A percentile compares a stretch with the other conserved stretches of the same genome.
These are phyloP conservation scores for Phytophthora cryptogea DNA, from an alignment of 352 stramenopile species.

Conservation along the genomic window DNA sequence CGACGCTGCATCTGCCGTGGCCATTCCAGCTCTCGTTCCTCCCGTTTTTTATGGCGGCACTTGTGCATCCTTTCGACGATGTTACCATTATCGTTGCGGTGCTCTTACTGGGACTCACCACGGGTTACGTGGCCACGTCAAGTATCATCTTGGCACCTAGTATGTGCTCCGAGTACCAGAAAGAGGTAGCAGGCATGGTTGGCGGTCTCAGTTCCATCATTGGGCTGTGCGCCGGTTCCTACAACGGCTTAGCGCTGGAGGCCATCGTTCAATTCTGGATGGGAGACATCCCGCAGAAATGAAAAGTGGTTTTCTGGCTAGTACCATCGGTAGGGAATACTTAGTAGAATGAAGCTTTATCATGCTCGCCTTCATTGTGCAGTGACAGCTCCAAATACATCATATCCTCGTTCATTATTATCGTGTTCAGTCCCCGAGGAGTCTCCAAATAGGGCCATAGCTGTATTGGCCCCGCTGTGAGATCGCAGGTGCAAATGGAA, in stretches of 20 bases:
- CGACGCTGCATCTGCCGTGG: conserved; percentile 71
- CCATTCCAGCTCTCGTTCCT: conserved; percentile 67
- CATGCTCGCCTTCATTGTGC: too few relatives aligned
- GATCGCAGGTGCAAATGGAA: conserved; percentile 17
- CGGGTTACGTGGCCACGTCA: conserved; percentile 79
- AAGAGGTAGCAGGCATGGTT: conserved; percentile 80
- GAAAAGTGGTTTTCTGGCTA: neutral
- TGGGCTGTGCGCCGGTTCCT: conserved; percentile 73
- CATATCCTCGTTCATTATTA: too few relatives aligned
- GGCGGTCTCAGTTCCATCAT: conserved; percentile 72
- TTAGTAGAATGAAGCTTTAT: neutral
- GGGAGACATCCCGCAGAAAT: conserved; percentile 10
- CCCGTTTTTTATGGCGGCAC: conserved; percentile 64
- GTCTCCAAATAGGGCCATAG: conserved; percentile 21
- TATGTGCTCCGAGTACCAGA: conserved; percentile 77
- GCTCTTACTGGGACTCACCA: conserved; percentile 63
- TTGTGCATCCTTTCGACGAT: conserved; percentile 64
- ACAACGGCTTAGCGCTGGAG: conserved; percentile 76
- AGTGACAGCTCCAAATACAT: too few relatives aligned
- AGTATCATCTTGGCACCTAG: conserved; percentile 79
- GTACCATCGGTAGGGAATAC: neutral
- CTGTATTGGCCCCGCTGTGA: neutral
- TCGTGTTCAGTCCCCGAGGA: too few relatives aligned
- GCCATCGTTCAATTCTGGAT: conserved; percentile 60
- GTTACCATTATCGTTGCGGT: conserved; percentile 54